Evolutionary conservation across 495 filamentous ascomycete species (phyloP).

Genomic region (Aspergillus ellipticus): DNA sequence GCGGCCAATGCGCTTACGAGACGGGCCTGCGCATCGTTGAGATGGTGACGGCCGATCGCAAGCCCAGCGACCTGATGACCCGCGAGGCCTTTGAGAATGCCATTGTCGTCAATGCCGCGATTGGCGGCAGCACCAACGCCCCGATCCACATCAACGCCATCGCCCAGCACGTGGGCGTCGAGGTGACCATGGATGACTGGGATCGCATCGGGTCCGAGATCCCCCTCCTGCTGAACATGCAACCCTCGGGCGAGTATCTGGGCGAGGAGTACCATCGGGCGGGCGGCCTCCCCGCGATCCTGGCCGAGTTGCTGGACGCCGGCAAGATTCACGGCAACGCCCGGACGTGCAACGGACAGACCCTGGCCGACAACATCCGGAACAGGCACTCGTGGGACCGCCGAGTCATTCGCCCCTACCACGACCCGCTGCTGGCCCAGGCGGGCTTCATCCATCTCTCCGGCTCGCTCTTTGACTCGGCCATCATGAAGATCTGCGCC

Average conservation of each 20-base stretch:
- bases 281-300: not conserved
- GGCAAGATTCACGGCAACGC: not conserved
- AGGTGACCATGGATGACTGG: conserved; percentile 45
- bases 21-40: conserved; percentile 39
- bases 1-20: conserved; percentile 44
- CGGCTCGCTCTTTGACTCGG: not conserved
- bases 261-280: not conserved
- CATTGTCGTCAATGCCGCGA: conserved; percentile 45
- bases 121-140: conserved; percentile 50
- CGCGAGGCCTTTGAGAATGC: conserved; percentile 50
- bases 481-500: not conserved
- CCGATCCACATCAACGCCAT: conserved; percentile 49
- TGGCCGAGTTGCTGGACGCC: not conserved
- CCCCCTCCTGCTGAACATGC: conserved; percentile 46
- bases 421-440: not conserved
- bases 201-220: conserved; percentile 37
- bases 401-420: not conserved
- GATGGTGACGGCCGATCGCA: conserved; percentile 45
- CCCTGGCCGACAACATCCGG: not conserved
- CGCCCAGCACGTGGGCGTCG: conserved; percentile 44
- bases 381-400: not conserved
- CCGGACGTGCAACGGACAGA: not conserved
- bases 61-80: conserved; percentile 49
- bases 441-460: not conserved
- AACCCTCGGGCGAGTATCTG: conserved; percentile 40